phyloP scores from a whole-genome alignment of 108 stramenopile species.

The Bacterosira constricta region DNA sequence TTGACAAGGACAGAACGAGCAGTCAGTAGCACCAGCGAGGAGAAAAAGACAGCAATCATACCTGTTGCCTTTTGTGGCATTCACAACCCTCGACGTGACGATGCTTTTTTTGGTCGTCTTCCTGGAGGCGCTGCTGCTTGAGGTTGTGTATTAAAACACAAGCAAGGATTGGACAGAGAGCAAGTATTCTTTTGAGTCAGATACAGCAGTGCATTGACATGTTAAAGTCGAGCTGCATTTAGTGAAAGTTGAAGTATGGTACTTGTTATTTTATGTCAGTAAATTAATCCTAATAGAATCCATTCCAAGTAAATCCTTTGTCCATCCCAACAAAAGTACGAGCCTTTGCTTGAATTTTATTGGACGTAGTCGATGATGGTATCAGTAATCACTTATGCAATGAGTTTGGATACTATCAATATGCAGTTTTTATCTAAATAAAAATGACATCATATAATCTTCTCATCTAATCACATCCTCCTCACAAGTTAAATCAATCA shows the following conservation, averaged over 20 bases:
- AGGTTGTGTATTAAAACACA: neutral
- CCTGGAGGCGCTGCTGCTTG: slow-evolving; percentile 50
- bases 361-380: no score
- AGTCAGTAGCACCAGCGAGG: neutral
- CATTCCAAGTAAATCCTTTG: no score
- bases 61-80: slow-evolving; percentile 78
- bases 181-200: no score
- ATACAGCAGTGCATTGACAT: neutral
- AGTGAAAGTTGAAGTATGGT: neutral
- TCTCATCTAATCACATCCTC: no score
- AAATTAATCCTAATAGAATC: no score
- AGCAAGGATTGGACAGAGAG: neutral
- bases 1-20: slow-evolving; percentile 1
- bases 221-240: neutral
- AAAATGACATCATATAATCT: no score
- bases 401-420: no score
- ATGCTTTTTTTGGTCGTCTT: slow-evolving; percentile 53
- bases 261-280: neutral
- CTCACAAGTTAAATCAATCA: no score
- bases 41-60: slow-evolving; percentile 22
- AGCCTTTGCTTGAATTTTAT: no score
- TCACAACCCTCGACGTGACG: slow-evolving; percentile 66
- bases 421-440: no score
- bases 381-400: no score
- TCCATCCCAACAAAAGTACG: no score